Evolutionary conservation across 176 grass and related monocot genomes (phyloP).

Genomic region (Guadua angustifolia): DNA sequence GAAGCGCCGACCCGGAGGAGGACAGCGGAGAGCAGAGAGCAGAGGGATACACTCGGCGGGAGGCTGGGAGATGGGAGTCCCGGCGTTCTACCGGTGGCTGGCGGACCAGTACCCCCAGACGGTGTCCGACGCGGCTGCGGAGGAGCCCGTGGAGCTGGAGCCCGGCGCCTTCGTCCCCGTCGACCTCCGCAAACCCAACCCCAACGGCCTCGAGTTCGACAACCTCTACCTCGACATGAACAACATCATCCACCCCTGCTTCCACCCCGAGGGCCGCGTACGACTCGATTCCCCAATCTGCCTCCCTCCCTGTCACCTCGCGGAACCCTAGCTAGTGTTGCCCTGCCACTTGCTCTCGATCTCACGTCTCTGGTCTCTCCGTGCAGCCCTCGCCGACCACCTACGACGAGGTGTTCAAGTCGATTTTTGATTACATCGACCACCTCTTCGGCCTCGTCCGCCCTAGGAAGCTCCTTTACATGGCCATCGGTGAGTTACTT

Average conservation of each 20-base stretch:
- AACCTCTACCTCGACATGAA: slow-evolving; percentile 99
- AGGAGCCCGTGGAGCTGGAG: slow-evolving; percentile 71
- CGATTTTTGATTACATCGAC: slow-evolving; percentile 92
- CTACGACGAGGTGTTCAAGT: slow-evolving; percentile 93
- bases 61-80: slow-evolving; percentile 80
- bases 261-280: slow-evolving; percentile 93
- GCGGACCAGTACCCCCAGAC: slow-evolving; percentile 81
- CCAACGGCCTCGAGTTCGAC: slow-evolving; percentile 95
- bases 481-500: slow-evolving; percentile 84
- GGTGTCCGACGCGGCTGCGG: slow-evolving; percentile 78
- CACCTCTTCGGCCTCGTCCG: slow-evolving; percentile 87
- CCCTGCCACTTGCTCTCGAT: slow-evolving; percentile 17
- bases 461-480: slow-evolving; percentile 88
- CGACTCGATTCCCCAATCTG: slow-evolving; percentile 11
- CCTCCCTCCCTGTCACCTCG: not conserved
- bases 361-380: slow-evolving; percentile 20
- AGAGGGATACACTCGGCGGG: slow-evolving; percentile 22
- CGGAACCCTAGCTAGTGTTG: not conserved
- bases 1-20: slow-evolving; percentile 47
- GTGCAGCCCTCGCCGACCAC: slow-evolving; percentile 85
- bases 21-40: slow-evolving; percentile 17
- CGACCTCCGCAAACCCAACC: slow-evolving; percentile 78
- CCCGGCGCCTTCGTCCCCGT: slow-evolving; percentile 71
- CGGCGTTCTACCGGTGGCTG: slow-evolving; percentile 96
- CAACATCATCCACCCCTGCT: slow-evolving; percentile 92